Evolutionary conservation across 2,329 filamentous ascomycete genomes (phyloP).

Genomic region (Pseudogymnoascus sp.): DNA sequence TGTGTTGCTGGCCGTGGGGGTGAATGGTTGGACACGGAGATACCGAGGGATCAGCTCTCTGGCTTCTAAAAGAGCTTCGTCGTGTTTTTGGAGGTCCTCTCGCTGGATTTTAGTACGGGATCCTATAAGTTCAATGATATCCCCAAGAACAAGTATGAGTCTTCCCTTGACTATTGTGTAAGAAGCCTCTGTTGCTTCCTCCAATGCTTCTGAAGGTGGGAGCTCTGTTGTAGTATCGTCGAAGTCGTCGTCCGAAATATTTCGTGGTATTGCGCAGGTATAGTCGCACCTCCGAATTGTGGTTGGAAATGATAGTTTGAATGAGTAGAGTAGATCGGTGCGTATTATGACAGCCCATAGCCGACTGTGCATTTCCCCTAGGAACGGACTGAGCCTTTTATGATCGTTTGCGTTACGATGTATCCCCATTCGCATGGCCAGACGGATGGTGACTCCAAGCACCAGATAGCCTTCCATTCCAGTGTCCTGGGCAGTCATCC

Average conservation of each 20-base stretch:
- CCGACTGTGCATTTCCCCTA: conserved; percentile 10
- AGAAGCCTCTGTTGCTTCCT: conserved; percentile 9
- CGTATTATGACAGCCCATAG: conserved; percentile 9
- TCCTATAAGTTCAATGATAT: conserved; percentile 10
- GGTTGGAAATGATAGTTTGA: conserved; percentile 9
- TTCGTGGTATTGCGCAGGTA: conserved; percentile 7
- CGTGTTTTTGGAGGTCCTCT: conserved; percentile 8
- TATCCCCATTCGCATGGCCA: conserved; percentile 13
- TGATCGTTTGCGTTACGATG: conserved; percentile 9
- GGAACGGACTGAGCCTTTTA: conserved; percentile 9
- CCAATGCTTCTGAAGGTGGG: conserved; percentile 6
- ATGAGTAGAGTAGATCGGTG: conserved; percentile 11
- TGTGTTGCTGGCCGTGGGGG: background rate
- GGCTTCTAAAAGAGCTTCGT: background rate
- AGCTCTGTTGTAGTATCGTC: conserved; percentile 4
- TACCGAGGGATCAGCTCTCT: background rate
- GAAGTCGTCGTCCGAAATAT: conserved; percentile 10
- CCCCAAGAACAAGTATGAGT: conserved; percentile 9
- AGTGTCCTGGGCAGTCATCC: conserved; percentile 12
- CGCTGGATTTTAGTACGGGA: background rate
- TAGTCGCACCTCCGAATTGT: conserved; percentile 9
- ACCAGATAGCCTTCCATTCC: conserved; percentile 11
- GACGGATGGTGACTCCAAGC: conserved; percentile 10
- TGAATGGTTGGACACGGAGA: background rate
- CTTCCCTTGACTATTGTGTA: conserved; percentile 10